Evolutionary conservation across 2,329 filamentous ascomycete species (phyloP).

Genomic region (Microdochium bolleyi): DNA sequence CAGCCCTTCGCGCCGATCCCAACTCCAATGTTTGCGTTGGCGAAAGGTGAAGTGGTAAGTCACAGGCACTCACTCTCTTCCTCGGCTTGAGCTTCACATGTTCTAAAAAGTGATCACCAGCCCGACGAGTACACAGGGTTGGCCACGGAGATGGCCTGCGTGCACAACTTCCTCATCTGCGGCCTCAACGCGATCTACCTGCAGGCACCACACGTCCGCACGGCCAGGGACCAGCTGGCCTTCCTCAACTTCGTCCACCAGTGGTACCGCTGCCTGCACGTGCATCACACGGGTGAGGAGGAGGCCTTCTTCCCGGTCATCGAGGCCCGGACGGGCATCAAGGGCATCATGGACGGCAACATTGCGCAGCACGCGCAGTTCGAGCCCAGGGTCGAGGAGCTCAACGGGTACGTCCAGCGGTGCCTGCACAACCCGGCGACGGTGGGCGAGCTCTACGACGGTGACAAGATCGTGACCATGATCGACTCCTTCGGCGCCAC

Average conservation of each 20-base stretch:
- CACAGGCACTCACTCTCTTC: too few species aligned
- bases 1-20: not conserved
- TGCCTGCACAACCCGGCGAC: not conserved
- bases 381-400: slow-evolving; percentile 6
- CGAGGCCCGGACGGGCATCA: slow-evolving; percentile 7
- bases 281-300: slow-evolving; percentile 22
- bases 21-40: not conserved
- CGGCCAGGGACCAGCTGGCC: slow-evolving; percentile 18
- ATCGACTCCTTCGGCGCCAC: slow-evolving; percentile 7
- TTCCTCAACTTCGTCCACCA: slow-evolving; percentile 20
- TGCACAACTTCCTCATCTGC: slow-evolving; percentile 26
- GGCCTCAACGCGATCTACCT: slow-evolving; percentile 26
- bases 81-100: not conserved
- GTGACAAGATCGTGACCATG: slow-evolving; percentile 6
- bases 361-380: slow-evolving; percentile 16
- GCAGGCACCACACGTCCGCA: slow-evolving; percentile 20
- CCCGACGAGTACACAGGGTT: slow-evolving; percentile 7
- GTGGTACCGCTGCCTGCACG: slow-evolving; percentile 18
- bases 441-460: too few species aligned
- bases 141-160: slow-evolving; percentile 22
- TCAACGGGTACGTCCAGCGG: slow-evolving; percentile 9
- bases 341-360: slow-evolving; percentile 11
- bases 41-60: not conserved
- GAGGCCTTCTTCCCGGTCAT: slow-evolving; percentile 18
- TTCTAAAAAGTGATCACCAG: not conserved